A percentile compares a stretch with the other conserved stretches of the same genome.
These are phyloP conservation scores for Capsella rubella DNA, from an alignment of 441 rosid species.

Conservation along the genomic window DNA sequence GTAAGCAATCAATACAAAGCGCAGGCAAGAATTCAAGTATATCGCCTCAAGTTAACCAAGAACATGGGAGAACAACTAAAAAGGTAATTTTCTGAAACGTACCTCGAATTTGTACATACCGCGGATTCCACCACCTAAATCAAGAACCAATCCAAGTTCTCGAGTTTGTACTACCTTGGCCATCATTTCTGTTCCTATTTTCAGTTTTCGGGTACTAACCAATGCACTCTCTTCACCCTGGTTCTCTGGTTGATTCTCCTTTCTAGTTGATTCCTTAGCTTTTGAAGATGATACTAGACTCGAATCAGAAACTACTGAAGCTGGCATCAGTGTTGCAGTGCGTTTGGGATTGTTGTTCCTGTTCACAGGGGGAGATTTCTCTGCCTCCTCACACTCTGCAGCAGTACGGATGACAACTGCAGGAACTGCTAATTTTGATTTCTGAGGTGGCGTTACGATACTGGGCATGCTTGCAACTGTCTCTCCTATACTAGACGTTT, in stretches of 20 bases:
- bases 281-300: slow-evolving; percentile 34
- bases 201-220: slow-evolving; percentile 55
- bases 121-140: slow-evolving; percentile 86
- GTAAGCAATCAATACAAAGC: slow-evolving; percentile 26
- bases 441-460: slow-evolving; percentile 48
- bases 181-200: slow-evolving; percentile 66
- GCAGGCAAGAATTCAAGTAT: slow-evolving; percentile 7
- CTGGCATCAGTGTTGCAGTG: slow-evolving; percentile 34
- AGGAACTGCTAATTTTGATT: slow-evolving; percentile 55
- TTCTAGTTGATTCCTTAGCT: slow-evolving; percentile 40
- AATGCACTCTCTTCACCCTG: slow-evolving; percentile 44
- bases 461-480: slow-evolving; percentile 49
- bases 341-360: slow-evolving; percentile 50
- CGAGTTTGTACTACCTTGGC: slow-evolving; percentile 80
- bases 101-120: slow-evolving; percentile 96
- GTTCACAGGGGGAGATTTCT: slow-evolving; percentile 51
- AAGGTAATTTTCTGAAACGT: slow-evolving; percentile 13
- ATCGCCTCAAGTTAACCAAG: slow-evolving; percentile 17
- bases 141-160: slow-evolving; percentile 83
- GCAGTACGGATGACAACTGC: slow-evolving; percentile 81
- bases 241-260: slow-evolving; percentile 38
- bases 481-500: slow-evolving; percentile 54
- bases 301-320: slow-evolving; percentile 38
- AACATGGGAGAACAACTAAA: slow-evolving; percentile 13
- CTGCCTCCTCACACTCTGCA: slow-evolving; percentile 88